Evolutionary conservation across 208 protist genomes (phyloP).

Genomic region (Jaenimonas drosophilae): DNA sequence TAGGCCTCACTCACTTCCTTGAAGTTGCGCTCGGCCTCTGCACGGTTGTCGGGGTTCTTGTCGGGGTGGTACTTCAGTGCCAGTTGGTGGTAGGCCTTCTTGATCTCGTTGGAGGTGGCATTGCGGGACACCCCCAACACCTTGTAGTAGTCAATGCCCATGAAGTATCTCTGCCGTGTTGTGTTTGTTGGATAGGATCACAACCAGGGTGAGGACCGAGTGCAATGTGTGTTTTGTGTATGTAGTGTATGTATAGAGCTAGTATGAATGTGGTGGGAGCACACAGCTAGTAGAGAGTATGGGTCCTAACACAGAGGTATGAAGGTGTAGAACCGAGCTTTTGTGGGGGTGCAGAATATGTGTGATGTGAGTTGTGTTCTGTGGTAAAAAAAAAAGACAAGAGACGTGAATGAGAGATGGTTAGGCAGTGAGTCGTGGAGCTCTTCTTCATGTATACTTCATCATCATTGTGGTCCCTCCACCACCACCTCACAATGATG

Average conservation of each 20-base stretch:
- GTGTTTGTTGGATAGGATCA: neutral
- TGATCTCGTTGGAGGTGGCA: constrained; percentile 78
- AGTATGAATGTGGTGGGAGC: too few species aligned
- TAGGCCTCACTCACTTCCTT: constrained; percentile 95
- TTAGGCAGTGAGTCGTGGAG: neutral
- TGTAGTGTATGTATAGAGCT: too few species aligned
- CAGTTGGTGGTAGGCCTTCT: constrained; percentile 87
- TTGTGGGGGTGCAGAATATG: too few species aligned
- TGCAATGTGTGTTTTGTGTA: too few species aligned
- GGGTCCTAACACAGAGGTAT: too few species aligned
- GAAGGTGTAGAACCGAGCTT: too few species aligned
- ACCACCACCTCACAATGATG: too few species aligned
- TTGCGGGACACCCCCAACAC: constrained; percentile 52
- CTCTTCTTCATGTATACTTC: neutral
- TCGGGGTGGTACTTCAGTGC: constrained; percentile 91
- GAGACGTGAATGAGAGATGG: neutral
- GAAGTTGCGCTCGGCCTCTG: constrained; percentile 86
- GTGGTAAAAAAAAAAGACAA: neutral
- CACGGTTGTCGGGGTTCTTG: constrained; percentile 81
- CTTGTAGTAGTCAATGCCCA: constrained; percentile 88
- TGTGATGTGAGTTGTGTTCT: neutral
- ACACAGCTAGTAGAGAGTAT: too few species aligned
- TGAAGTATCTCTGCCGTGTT: too few species aligned
- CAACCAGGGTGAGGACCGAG: constrained; percentile 1
- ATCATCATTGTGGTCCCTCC: too few species aligned